These are phyloP conservation scores for Kockiozyma suomiensis DNA, from an alignment of 805 yeast genomes.

Conservation along the genomic window DNA sequence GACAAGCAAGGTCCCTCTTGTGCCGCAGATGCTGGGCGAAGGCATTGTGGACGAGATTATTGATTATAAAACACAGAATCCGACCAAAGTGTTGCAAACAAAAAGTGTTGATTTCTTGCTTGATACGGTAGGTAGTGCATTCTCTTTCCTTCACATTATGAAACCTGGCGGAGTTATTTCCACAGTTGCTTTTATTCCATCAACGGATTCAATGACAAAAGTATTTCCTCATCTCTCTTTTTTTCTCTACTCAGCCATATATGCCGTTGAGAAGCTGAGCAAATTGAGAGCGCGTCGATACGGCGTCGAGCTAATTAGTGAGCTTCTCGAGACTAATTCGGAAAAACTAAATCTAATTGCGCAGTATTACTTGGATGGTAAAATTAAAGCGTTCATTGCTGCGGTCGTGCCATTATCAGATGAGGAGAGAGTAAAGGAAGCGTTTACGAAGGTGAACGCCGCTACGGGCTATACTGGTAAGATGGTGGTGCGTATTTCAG, in stretches of 20 bases:
- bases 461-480: slow-evolving; percentile 33
- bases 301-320: background rate
- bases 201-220: background rate
- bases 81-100: slow-evolving; percentile 23
- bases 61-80: slow-evolving; percentile 34
- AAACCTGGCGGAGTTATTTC: slow-evolving; percentile 27
- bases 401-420: slow-evolving; percentile 14
- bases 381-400: slow-evolving; percentile 30
- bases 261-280: background rate
- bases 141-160: slow-evolving; percentile 21
- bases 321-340: background rate
- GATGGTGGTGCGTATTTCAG: slow-evolving; percentile 21
- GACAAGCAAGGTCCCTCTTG: slow-evolving; percentile 29
- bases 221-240: background rate
- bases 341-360: background rate
- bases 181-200: slow-evolving; percentile 25
- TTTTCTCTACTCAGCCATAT: background rate
- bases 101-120: slow-evolving; percentile 29
- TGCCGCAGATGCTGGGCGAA: slow-evolving; percentile 30
- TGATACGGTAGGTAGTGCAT: slow-evolving; percentile 31
- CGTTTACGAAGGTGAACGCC: slow-evolving; percentile 16
- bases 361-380: slow-evolving; percentile 27
- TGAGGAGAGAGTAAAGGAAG: slow-evolving; percentile 23
- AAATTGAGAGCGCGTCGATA: background rate
- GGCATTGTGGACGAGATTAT: slow-evolving; percentile 32